Conservation (phyloP, 1,284 basidiomycete genomes). For the Leccinum fallax region DNA sequence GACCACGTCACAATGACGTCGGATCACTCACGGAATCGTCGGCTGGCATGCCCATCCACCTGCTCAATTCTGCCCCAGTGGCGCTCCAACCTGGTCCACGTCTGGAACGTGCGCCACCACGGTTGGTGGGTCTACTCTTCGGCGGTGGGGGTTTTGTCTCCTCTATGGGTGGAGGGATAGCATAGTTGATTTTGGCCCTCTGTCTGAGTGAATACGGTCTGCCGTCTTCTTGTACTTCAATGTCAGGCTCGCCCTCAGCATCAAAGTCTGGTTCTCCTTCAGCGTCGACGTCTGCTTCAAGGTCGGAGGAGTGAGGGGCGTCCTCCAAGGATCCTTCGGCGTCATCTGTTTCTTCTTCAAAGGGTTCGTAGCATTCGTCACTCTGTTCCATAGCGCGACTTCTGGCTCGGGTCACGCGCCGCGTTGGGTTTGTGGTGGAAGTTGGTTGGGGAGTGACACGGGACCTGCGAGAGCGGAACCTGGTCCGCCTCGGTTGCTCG, state of each 20-base stretch:
- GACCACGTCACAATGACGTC: neutral
- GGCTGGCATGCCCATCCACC: constrained; percentile 69
- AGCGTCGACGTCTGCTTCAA: constrained; percentile 40
- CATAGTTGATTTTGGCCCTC: constrained; percentile 71
- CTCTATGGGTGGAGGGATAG: constrained; percentile 74
- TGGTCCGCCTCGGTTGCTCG: constrained; percentile 33
- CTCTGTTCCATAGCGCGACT: constrained; percentile 42
- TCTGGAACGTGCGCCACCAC: constrained; percentile 41
- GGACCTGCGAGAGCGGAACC: constrained; percentile 19
- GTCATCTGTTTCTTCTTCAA: constrained; percentile 50
- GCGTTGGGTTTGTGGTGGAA: constrained; percentile 21
- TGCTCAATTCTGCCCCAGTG: constrained; percentile 69
- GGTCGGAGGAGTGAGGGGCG: constrained; percentile 50
- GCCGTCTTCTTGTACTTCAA: constrained; percentile 48
- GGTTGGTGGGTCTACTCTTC: constrained; percentile 34
- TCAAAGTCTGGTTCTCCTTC: constrained; percentile 39
- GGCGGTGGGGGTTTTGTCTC: constrained; percentile 54
- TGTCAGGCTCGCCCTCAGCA: constrained; percentile 38
- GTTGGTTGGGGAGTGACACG: constrained; percentile 33
- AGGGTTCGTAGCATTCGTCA: constrained; percentile 55
- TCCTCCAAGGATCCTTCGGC: constrained; percentile 62
- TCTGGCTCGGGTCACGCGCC: constrained; percentile 33
- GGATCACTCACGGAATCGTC: constrained; percentile 65
- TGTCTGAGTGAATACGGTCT: constrained; percentile 66
- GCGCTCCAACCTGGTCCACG: constrained; percentile 73